Evolutionary conservation across 306 rosid genomes (phyloP), one percentile per base, ranked within the genome.

Genomic region (Astragalus membranaceus): DNA sequence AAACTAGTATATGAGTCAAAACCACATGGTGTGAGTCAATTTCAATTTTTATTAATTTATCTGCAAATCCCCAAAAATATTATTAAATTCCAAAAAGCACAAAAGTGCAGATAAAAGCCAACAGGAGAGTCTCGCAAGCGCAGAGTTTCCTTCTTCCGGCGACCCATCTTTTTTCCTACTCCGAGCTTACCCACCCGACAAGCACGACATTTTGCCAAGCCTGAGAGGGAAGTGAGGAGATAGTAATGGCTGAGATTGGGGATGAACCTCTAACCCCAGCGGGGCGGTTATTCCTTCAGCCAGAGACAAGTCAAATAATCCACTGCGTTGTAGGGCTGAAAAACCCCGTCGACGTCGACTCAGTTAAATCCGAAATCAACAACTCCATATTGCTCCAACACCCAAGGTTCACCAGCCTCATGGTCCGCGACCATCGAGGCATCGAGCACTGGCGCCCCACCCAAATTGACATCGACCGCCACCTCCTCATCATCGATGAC

Each of bases 191-290:
- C n/a, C n/a, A n/a, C n/a, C n/a, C n/a, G n/a, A n/a, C n/a, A n/a
- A n/a, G n/a, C n/a, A n/a, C n/a, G n/a, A n/a, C n/a, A n/a, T n/a
- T n/a, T n/a, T n/a, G n/a, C n/a, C n/a, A n/a, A n/a, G n/a, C n/a
- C n/a, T n/a, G 23, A 20, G 23, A 20, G 23, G 23, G 23, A 20
- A 20, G 23, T 2, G 23, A 20, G 1, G 23, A 20, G 23, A 20
- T 20, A 20, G 7, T 13, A 51, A 32, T 72, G 61, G 16, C 15
- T 3, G 73, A 53, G 30, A 35, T 3, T 0, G 29, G 30, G 7
- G 94, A 88, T 16, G 88, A 90, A 68, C 90, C 96, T 0, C 67
- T 93, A 0, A 86, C 96, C 0, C 96, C 98, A 6, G 83, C 88
- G 17, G 98, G 96, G 9, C 74, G 96, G 36, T 82, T 93, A 16